Evolutionary conservation across 495 filamentous ascomycete genomes (phyloP), one percentile per base, ranked within the genome.

Genomic region (Hypomontagnella submonticulosa): DNA sequence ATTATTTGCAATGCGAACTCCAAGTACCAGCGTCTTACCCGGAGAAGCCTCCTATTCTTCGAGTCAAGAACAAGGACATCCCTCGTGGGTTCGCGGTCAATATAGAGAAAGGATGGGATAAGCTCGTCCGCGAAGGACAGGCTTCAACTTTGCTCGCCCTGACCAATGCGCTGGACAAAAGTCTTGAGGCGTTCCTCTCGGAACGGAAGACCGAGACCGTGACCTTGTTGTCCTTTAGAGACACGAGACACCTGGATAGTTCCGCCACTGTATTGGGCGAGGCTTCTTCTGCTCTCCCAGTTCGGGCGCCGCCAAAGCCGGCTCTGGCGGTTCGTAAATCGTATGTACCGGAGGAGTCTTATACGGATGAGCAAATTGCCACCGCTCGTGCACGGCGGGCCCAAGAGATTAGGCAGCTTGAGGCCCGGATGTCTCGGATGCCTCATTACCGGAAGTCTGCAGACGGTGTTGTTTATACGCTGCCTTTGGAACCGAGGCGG

Each of bases 41-140:
- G 10, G 65, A 71, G 30, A 78, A 69, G 9, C 76, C 77, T 12
- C 89, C 92, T 2, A 76, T 75, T 33, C 77, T 96, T 16, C 78
- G 76, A 18, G 87, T 96, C 42, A 85, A 79, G 51, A 96, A 97
- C 71, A 79, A 83, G 62, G 87, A 93, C 52, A 93, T 97, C 66
- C 89, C 88, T n/a, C 75, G 87, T 58, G 91, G 88, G 0, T 96
- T 89, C 70, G 88, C 89, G 65, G 84, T 89, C 63, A 97, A 96
- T 76, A 84, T 97, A 13, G 89, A 93, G 63, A 79, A 79, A 62
- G 93, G 93, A 0, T 97, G 92, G 76, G 85, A 89, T 66, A 82
- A 75, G 9, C 80, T 96, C 32, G 87, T 87, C 5, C 71, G 85
- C 43, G 84, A 83, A 12, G 79, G 79, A 42, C 77, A 79, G 7